phyloP scores from a whole-genome alignment of 2,329 filamentous ascomycete species.

The Raffaelea arxii region DNA sequence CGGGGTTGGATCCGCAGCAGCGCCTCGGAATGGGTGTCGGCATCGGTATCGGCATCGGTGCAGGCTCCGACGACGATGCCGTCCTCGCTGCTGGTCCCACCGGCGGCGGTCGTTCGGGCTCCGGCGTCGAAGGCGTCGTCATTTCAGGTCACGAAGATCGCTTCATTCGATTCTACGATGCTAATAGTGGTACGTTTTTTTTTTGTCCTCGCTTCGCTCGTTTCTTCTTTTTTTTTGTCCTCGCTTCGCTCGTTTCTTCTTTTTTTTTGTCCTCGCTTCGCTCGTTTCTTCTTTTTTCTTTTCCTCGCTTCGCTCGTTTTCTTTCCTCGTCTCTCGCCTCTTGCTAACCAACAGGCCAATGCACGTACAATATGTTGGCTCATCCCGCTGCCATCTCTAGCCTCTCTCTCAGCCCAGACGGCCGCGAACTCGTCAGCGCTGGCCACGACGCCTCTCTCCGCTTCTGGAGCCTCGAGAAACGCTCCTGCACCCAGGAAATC shows the following conservation, averaged over 20 bases:
- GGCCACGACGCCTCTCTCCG: constrained; percentile 92
- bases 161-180: constrained; percentile 95
- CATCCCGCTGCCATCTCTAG: constrained; percentile 90
- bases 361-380: constrained; percentile 97
- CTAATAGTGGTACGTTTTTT: constrained; percentile 78
- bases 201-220: background rate
- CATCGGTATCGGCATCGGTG: too few relatives aligned
- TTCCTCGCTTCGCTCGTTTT: background rate
- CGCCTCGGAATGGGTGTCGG: too few relatives aligned
- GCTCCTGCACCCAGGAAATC: constrained; percentile 90
- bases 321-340: background rate
- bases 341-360: constrained; percentile 61
- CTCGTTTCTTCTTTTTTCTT: background rate
- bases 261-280: too few relatives aligned
- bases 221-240: background rate
- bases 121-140: constrained; percentile 81
- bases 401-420: constrained; percentile 84
- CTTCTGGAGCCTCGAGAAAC: constrained; percentile 96
- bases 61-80: too few relatives aligned
- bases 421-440: constrained; percentile 86
- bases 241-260: background rate
- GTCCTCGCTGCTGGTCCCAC: constrained; percentile 56
- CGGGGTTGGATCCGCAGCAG: constrained; percentile 70
- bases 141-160: constrained; percentile 96
- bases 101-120: constrained; percentile 54